Conservation (phyloP, 208 protist species). For the Trypanosoma cruzi region DNA sequence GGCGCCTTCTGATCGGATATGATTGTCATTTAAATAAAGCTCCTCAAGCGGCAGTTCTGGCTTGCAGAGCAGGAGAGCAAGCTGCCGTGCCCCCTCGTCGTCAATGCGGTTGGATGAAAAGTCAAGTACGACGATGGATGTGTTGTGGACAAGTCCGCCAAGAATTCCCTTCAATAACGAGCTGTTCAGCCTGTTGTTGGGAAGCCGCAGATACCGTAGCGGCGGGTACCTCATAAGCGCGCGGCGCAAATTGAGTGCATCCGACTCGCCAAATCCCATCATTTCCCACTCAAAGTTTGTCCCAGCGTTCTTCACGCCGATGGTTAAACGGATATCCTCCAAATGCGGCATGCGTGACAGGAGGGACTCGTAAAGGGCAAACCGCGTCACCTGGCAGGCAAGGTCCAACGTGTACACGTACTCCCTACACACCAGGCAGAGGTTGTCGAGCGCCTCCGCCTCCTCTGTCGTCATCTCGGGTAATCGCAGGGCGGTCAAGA, state of each 20-base stretch:
- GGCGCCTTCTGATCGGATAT: constrained; percentile 58
- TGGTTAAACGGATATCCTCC: constrained; percentile 69
- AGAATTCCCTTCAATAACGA: constrained; percentile 57
- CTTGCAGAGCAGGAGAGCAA: constrained; percentile 73
- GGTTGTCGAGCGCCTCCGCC: constrained; percentile 35
- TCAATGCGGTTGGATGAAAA: constrained; percentile 84
- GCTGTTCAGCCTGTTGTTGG: constrained; percentile 65
- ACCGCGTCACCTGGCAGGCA: constrained; percentile 70
- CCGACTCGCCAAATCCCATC: constrained; percentile 78
- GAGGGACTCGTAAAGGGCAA: constrained; percentile 70
- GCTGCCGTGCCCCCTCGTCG: constrained; percentile 52
- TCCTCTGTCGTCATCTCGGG: constrained; percentile 35
- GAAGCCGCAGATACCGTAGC: constrained; percentile 62
- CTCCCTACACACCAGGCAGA: constrained; percentile 73
- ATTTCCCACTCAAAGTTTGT: constrained; percentile 53
- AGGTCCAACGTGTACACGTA: constrained; percentile 72
- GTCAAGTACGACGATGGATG: constrained; percentile 73
- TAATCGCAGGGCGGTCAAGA: constrained; percentile 52
- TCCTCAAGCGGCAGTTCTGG: constrained; percentile 68
- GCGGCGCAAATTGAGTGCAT: constrained; percentile 56
- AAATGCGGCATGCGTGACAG: constrained; percentile 69
- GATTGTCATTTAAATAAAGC: constrained; percentile 84
- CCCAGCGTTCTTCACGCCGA: constrained; percentile 61
- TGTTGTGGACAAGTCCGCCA: constrained; percentile 61
- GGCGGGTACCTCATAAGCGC: constrained; percentile 53